Conservation (phyloP, 2,329 filamentous ascomycete genomes). For the Venturia pyrina region DNA sequence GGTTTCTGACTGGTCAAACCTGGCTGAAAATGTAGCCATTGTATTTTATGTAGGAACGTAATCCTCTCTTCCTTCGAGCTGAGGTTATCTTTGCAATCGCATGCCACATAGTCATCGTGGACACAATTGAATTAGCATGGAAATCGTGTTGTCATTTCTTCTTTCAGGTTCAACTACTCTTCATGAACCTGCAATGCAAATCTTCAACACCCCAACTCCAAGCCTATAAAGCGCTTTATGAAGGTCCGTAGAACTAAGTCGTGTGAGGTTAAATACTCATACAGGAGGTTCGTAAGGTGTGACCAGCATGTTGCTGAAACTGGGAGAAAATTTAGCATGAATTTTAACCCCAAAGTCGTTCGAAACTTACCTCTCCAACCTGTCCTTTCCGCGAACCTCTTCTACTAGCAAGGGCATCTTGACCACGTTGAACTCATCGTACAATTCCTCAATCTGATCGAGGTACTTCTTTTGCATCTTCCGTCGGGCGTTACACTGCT, state of each 20-base stretch:
- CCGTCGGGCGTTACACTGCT: constrained; percentile 86
- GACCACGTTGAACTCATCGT: constrained; percentile 98
- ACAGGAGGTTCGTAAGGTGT: constrained; percentile 62
- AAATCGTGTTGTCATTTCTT: neutral
- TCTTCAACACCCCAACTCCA: neutral
- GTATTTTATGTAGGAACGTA: too few relatives aligned
- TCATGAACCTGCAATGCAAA: neutral
- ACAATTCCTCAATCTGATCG: constrained; percentile 95
- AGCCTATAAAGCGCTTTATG: neutral
- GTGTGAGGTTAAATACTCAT: constrained; percentile 7
- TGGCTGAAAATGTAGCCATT: too few relatives aligned
- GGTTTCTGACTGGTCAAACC: too few relatives aligned
- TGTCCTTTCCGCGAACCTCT: constrained; percentile 92
- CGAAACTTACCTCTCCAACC: constrained; percentile 56
- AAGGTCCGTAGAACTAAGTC: neutral
- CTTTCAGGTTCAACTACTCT: neutral
- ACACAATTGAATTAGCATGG: neutral
- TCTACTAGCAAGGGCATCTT: constrained; percentile 95
- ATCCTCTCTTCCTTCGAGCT: too few relatives aligned
- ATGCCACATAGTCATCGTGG: neutral
- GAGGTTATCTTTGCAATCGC: too few relatives aligned
- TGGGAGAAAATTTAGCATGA: constrained; percentile 17
- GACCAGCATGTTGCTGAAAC: constrained; percentile 76
- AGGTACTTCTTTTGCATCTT: constrained; percentile 99
- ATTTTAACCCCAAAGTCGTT: neutral